Base-by-base conservation (phyloP, 441 rosid species). In the Oxalis stricta region DNA sequence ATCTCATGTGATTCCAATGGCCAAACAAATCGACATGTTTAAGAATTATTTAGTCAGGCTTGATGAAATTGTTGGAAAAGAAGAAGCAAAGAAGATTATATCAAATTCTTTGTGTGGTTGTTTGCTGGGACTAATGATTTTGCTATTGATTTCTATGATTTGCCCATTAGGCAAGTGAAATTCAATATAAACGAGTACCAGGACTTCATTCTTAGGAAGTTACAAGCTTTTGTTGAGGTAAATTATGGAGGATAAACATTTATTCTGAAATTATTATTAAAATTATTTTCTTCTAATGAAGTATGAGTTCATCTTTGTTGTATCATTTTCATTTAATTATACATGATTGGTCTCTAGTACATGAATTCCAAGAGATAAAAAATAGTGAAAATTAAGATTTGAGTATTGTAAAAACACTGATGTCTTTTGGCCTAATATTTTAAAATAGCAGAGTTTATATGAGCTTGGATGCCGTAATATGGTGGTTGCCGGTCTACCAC, bases 81-180 rank as follows among this genome's bases (percentile, higher is more conserved):
- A 4, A 5, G 68, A 58, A 19, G 61, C 74, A n/a, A 41, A 40
- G 13, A 43, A 39, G 29, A 66, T 71, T 7, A 50, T 79, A 38
- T 35, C 13, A 10, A 29, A 49, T 17, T 66, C 77, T 4, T 9
- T 76, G 34, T n/a, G 53, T 70, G 18, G 20, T 74, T n/a, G 21
- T 79, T 34, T 44, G 68, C 72, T 0, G 85, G 81, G 3, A 72
- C 69, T 24, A 79, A 79, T 43, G 94, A 79, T 46, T 48, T 64
- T 42, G 19, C 20, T 10, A 44, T 59, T 7, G 76, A 63, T 33
- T 69, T 64, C 53, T 79, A 63, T 34, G 60, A 37, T 35, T 10
- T 42, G 10, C 64, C 46, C 21, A 50, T 43, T 19, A 58, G 67
- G 41, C 64, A 16, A 12, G 39, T 33, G 8, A 34, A 55, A 29